Percentiles rank a stretch among this genome's conserved stretches.
These are phyloP conservation scores for Colletotrichum cereale DNA, from an alignment of 2,329 filamentous ascomycete genomes.

Conservation along the genomic window DNA sequence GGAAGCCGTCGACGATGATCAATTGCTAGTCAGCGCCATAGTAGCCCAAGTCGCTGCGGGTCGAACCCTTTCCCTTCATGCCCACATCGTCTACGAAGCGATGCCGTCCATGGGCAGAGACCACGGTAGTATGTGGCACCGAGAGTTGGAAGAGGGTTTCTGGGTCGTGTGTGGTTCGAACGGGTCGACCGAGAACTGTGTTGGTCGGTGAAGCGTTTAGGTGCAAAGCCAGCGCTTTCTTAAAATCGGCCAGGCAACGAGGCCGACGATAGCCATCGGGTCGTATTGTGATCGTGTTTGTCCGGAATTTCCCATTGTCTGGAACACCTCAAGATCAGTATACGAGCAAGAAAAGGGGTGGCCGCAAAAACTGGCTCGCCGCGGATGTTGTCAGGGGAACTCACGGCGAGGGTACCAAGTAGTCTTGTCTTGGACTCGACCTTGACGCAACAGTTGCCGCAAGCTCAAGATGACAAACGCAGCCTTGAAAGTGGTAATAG, in stretches of 20 bases:
- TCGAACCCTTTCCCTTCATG: slow-evolving; percentile 49
- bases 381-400: not conserved
- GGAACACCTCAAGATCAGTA: slow-evolving; percentile 20
- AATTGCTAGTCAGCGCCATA: slow-evolving; percentile 56
- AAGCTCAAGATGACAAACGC: slow-evolving; percentile 10
- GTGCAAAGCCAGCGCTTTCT: slow-evolving; percentile 38
- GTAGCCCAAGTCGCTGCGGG: not conserved
- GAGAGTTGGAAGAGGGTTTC: slow-evolving; percentile 33
- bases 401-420: slow-evolving; percentile 25
- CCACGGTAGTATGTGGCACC: slow-evolving; percentile 54
- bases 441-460: slow-evolving; percentile 2
- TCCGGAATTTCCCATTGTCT: slow-evolving; percentile 42
- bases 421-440: slow-evolving; percentile 11
- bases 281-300: slow-evolving; percentile 40
- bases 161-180: slow-evolving; percentile 44
- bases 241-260: slow-evolving; percentile 41
- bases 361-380: not conserved
- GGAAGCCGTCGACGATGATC: slow-evolving; percentile 63
- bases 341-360: slow-evolving; percentile 69
- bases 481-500: slow-evolving; percentile 3
- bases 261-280: slow-evolving; percentile 30
- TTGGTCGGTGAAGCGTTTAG: slow-evolving; percentile 33
- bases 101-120: slow-evolving; percentile 61
- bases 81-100: slow-evolving; percentile 57
- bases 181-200: slow-evolving; percentile 47